A percentile compares a stretch with the other conserved stretches of the same genome.
These are phyloP conservation scores for Hippophae rhamnoides DNA, from an alignment of 306 rosid species.

Conservation along the genomic window DNA sequence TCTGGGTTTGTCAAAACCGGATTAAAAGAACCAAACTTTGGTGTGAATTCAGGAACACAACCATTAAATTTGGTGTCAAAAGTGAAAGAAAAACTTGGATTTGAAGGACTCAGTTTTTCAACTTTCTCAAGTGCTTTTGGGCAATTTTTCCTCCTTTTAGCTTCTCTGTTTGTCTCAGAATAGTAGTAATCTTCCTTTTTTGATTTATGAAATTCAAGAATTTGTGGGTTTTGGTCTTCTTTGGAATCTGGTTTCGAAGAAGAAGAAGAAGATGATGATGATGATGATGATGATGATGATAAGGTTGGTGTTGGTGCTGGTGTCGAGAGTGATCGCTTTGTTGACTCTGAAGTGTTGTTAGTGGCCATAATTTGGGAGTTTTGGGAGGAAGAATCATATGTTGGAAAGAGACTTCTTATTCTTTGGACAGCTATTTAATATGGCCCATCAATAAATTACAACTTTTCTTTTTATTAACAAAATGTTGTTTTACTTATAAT, in stretches of 20 bases:
- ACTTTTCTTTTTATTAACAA: neutral
- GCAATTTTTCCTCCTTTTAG: conserved; percentile 32
- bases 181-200: neutral
- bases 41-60: conserved; percentile 27
- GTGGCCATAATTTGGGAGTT: conserved; percentile 6
- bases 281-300: neutral
- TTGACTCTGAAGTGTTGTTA: neutral
- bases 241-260: neutral
- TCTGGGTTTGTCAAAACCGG: neutral
- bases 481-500: no score
- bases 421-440: conserved; percentile 1
- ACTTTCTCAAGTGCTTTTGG: conserved; percentile 30
- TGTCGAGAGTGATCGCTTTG: no score
- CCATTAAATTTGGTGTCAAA: conserved; percentile 32
- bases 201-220: neutral
- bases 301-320: no score
- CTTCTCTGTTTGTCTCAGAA: conserved; percentile 15
- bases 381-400: neutral
- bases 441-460: neutral
- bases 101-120: conserved; percentile 18
- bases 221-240: neutral
- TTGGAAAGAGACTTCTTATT: neutral
- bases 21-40: conserved; percentile 47
- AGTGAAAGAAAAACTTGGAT: conserved; percentile 27
- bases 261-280: neutral